A percentile compares a stretch with the other conserved stretches of the same genome.
phyloP scores from a whole-genome alignment of 2,329 filamentous ascomycete genomes.

The Aspergillus bombycis region DNA sequence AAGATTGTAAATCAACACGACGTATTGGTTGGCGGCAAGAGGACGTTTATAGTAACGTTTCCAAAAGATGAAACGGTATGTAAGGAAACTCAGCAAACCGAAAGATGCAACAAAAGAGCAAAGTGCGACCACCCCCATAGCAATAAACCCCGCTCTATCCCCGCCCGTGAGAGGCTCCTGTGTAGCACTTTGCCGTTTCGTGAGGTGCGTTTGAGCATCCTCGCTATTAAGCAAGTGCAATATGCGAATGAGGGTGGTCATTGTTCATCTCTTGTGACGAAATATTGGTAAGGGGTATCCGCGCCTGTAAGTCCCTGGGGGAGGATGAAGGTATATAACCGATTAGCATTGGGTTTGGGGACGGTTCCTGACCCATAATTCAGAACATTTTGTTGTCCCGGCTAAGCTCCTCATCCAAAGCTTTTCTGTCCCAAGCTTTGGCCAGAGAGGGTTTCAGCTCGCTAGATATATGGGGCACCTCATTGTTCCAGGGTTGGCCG shows the following conservation, averaged over 20 bases:
- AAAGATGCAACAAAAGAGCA: slow-evolving; percentile 38
- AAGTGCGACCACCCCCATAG: slow-evolving; percentile 49
- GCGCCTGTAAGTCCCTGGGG: not conserved
- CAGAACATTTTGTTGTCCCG: not conserved
- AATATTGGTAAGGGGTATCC: not conserved
- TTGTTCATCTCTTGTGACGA: slow-evolving; percentile 4
- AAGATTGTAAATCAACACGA: slow-evolving; percentile 56
- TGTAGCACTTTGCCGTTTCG: not conserved
- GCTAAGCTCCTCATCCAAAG: slow-evolving; percentile 2
- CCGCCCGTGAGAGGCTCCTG: slow-evolving; percentile 21
- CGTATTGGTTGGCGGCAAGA: slow-evolving; percentile 56
- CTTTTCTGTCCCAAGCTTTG: not conserved
- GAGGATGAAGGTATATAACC: not conserved
- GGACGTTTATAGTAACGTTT: slow-evolving; percentile 51
- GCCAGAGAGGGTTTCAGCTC: not conserved
- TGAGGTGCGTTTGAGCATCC: slow-evolving; percentile 1
- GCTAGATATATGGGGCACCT: slow-evolving; percentile 9
- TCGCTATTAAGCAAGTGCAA: slow-evolving; percentile 7
- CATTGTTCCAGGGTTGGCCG: not conserved
- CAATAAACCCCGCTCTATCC: slow-evolving; percentile 49
- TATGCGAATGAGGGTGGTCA: slow-evolving; percentile 7
- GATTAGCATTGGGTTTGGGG: not conserved
- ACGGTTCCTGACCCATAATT: slow-evolving; percentile 5
- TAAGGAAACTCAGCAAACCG: slow-evolving; percentile 49
- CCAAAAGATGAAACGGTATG: slow-evolving; percentile 54